phyloP scores from a whole-genome alignment of 2,329 filamentous ascomycete genomes.

The Tympanopsis confertula region DNA sequence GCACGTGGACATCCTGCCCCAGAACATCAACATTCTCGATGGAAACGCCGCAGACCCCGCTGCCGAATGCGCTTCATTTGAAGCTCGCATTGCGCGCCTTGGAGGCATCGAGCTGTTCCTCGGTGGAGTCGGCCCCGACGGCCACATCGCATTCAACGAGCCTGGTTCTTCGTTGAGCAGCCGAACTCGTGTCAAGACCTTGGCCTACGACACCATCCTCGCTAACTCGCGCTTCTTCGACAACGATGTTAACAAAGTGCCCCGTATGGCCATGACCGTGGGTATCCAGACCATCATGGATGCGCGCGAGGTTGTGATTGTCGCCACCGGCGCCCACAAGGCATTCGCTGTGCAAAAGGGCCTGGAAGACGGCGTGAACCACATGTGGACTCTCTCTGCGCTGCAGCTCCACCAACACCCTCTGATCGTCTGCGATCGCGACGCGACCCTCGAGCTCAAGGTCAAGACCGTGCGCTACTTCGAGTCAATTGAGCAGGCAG shows the following conservation, averaged over 20 bases:
- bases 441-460: slow-evolving; percentile 61
- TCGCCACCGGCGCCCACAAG: slow-evolving; percentile 74
- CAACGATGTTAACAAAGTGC: slow-evolving; percentile 62
- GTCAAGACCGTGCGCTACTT: slow-evolving; percentile 50
- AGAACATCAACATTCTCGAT: slow-evolving; percentile 75
- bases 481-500: neutral
- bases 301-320: slow-evolving; percentile 69
- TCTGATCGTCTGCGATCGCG: slow-evolving; percentile 74
- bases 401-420: slow-evolving; percentile 72
- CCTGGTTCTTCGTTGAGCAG: slow-evolving; percentile 69
- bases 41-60: slow-evolving; percentile 68
- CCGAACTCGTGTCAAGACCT: slow-evolving; percentile 72
- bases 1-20: slow-evolving; percentile 68
- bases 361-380: slow-evolving; percentile 72
- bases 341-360: slow-evolving; percentile 68
- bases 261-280: slow-evolving; percentile 73
- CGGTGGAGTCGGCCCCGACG: slow-evolving; percentile 74
- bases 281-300: slow-evolving; percentile 76
- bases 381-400: slow-evolving; percentile 81
- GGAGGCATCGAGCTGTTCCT: slow-evolving; percentile 81
- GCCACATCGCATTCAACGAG: slow-evolving; percentile 86
- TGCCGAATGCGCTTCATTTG: slow-evolving; percentile 68
- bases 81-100: slow-evolving; percentile 60
- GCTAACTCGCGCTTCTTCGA: slow-evolving; percentile 78
- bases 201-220: slow-evolving; percentile 76